A percentile compares a stretch with the other conserved stretches of the same genome.
These are phyloP conservation scores for Talaromyces sp. DNA, from an alignment of 2,329 filamentous ascomycete genomes.

Conservation along the genomic window DNA sequence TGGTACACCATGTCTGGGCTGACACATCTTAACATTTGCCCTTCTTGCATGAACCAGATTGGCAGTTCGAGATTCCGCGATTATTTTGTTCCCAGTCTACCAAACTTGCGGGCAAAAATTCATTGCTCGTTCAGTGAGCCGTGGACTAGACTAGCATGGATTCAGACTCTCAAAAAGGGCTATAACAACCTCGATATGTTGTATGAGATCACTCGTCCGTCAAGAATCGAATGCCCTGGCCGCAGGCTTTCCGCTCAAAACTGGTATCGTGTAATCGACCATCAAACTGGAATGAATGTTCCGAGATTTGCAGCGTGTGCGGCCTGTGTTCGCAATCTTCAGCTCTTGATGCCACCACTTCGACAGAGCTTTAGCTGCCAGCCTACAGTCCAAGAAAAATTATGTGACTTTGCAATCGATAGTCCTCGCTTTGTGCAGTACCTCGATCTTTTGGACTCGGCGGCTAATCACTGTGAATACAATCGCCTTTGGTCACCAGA, in stretches of 20 bases:
- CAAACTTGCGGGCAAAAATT: slow-evolving; percentile 55
- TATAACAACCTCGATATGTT: slow-evolving; percentile 64
- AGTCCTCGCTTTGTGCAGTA: slow-evolving; percentile 55
- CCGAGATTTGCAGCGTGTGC: slow-evolving; percentile 71
- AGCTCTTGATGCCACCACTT: slow-evolving; percentile 69
- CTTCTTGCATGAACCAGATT: slow-evolving; percentile 68
- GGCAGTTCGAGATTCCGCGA: slow-evolving; percentile 67
- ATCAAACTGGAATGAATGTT: slow-evolving; percentile 59
- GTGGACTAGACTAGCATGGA: slow-evolving; percentile 82
- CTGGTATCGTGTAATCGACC: slow-evolving; percentile 75
- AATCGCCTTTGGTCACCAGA: slow-evolving; percentile 42
- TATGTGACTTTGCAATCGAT: slow-evolving; percentile 66
- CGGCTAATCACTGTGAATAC: slow-evolving; percentile 40
- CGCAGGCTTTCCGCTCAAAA: slow-evolving; percentile 51
- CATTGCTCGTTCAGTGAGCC: slow-evolving; percentile 75
- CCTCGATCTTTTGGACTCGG: slow-evolving; percentile 52
- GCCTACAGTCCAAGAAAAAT: slow-evolving; percentile 46
- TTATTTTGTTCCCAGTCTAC: slow-evolving; percentile 60
- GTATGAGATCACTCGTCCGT: slow-evolving; percentile 62
- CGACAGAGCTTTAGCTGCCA: slow-evolving; percentile 57
- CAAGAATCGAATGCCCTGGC: slow-evolving; percentile 57
- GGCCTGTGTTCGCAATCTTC: slow-evolving; percentile 67
- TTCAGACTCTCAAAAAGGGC: slow-evolving; percentile 69
- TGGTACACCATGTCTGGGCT: slow-evolving; percentile 75
- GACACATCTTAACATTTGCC: slow-evolving; percentile 74